Evolutionary conservation across 2,329 filamentous ascomycete species (phyloP), one percentile per base, ranked within the genome.

Genomic region (Apiospora hydei): DNA sequence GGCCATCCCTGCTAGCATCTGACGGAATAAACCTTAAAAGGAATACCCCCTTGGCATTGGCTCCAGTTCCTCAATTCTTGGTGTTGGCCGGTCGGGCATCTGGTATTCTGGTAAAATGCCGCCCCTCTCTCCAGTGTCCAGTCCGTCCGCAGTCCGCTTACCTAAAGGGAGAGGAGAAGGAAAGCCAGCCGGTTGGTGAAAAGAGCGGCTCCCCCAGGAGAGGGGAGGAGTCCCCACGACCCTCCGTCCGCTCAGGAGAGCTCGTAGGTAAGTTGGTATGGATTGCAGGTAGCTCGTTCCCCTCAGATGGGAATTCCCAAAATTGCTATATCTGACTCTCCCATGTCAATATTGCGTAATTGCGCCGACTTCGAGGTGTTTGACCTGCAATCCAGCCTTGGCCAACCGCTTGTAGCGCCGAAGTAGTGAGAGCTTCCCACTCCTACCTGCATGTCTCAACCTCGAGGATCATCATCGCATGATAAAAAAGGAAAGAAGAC

Each of bases 21-120:
- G 18, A 47, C 71, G 71, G 69, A 72, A 69, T n/a, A 70, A 72
- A 72, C 71, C 71, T 72, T 72, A 72, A 72, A 68, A 68, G 66
- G 41, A 68, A 68, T 44, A 18, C 41, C 24, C 26, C 18, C 66
- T 68, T 68, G 66, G 24, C 43, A 30, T 30, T 38, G 34, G 41
- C 34, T n/a, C 57, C 53, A 18, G 18, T 6, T 61, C 18, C 53
- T 57, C 44, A 16, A 47, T 47, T 6, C 46, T 49, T 24, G 30
- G 13, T 26, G 24, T 53, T 57, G 51, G 51, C 6, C 14, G 14
- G 6, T 18, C 18, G 6, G 1, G 34, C 3, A 30, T 30, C 26
- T 30, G 26, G 26, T 38, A 38, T 38, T 38, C 34, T 38, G 34
- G 34, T 21, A 38, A 51, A 51, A 51, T 51, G 24, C 49, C 46